phyloP scores from a whole-genome alignment of 352 stramenopile species.

The Phytophthora macrochlamydospora region DNA sequence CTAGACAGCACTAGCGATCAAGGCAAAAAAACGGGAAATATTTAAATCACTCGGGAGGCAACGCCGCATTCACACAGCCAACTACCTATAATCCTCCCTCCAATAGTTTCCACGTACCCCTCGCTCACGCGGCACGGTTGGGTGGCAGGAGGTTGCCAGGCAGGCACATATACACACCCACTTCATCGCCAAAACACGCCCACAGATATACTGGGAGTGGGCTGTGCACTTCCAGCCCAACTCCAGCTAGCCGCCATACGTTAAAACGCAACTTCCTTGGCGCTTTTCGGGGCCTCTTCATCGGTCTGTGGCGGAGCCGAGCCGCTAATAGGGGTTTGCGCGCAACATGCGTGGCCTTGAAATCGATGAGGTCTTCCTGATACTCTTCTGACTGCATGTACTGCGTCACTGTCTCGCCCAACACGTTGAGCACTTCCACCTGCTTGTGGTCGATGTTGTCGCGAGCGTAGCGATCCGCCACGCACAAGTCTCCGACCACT shows the following conservation, averaged over 20 bases:
- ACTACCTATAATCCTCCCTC: slow-evolving; percentile 18
- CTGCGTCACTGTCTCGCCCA: slow-evolving; percentile 87
- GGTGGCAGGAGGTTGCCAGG: slow-evolving; percentile 17
- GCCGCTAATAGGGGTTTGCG: slow-evolving; percentile 29
- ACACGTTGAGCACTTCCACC: slow-evolving; percentile 85
- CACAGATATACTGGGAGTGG: slow-evolving; percentile 34
- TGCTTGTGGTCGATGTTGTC: slow-evolving; percentile 86
- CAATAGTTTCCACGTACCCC: slow-evolving; percentile 31
- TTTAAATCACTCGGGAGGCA: slow-evolving; percentile 38
- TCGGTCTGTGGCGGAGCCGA: slow-evolving; percentile 27
- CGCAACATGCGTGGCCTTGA: slow-evolving; percentile 50
- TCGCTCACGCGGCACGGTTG: slow-evolving; percentile 20
- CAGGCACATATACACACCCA: slow-evolving; percentile 19
- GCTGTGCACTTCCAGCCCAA: slow-evolving; percentile 9
- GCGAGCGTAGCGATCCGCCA: slow-evolving; percentile 79
- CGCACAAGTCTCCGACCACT: slow-evolving; percentile 86
- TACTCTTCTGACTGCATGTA: slow-evolving; percentile 90
- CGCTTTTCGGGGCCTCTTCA: slow-evolving; percentile 23
- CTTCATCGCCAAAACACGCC: slow-evolving; percentile 17
- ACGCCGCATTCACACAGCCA: slow-evolving; percentile 24
- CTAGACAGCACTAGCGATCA: slow-evolving; percentile 1
- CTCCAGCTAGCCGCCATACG: slow-evolving; percentile 19
- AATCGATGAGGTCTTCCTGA: slow-evolving; percentile 73
- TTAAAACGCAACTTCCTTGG: slow-evolving; percentile 89
- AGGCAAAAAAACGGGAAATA: slow-evolving; percentile 29